Evolutionary conservation across 805 yeast species (phyloP).

Genomic region (Saccharomycopsis fibuligera): DNA sequence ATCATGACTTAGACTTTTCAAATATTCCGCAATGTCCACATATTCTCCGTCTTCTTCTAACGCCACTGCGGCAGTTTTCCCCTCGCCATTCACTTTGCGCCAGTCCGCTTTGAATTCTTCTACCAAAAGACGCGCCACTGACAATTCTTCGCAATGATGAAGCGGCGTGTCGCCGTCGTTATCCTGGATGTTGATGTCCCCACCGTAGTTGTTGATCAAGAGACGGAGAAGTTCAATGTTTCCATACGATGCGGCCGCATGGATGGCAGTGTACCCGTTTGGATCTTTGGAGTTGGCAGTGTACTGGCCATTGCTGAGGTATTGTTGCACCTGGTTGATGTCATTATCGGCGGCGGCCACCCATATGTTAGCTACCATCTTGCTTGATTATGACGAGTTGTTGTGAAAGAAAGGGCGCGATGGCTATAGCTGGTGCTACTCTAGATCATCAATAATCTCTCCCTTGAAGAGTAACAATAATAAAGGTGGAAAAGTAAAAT

Average conservation of each 20-base stretch:
- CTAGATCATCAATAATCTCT: too few species aligned
- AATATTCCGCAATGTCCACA: constrained; percentile 63
- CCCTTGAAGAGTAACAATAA: too few species aligned
- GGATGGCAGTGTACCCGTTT: constrained; percentile 94
- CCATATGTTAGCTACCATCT: constrained; percentile 65
- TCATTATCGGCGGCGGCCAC: constrained; percentile 89
- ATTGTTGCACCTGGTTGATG: constrained; percentile 47
- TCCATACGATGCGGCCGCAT: constrained; percentile 95
- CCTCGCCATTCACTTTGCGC: constrained; percentile 60
- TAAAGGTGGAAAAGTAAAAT: too few species aligned
- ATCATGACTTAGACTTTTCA: constrained; percentile 34
- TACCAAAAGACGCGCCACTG: constrained; percentile 58
- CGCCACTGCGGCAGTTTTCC: constrained; percentile 58
- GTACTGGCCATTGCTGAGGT: constrained; percentile 43
- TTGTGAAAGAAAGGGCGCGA: too few species aligned
- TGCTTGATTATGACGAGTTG: too few species aligned
- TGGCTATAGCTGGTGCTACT: too few species aligned
- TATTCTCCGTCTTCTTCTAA: constrained; percentile 76
- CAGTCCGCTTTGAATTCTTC: constrained; percentile 65
- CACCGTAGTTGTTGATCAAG: constrained; percentile 49
- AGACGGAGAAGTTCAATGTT: constrained; percentile 60
- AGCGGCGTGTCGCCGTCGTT: constrained; percentile 92
- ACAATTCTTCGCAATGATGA: constrained; percentile 76
- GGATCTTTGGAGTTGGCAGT: constrained; percentile 76
- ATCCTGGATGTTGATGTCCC: constrained; percentile 78